phyloP scores from a whole-genome alignment of 164 flowering plant species.

The Piper betle region DNA sequence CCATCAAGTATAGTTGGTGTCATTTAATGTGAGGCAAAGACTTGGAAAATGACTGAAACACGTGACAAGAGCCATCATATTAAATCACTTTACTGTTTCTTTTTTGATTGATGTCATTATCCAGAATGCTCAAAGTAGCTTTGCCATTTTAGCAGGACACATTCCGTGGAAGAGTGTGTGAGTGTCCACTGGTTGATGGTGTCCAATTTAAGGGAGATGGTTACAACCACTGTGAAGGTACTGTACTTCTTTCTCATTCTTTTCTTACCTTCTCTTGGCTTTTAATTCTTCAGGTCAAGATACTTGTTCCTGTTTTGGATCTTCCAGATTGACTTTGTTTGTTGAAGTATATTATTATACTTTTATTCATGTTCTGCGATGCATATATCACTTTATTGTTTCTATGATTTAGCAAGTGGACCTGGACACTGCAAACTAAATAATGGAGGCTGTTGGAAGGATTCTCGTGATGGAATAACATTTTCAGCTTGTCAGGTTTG shows the following conservation, averaged over 20 bases:
- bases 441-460: conserved; percentile 97
- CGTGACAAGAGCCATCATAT: not conserved
- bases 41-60: not conserved
- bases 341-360: not conserved
- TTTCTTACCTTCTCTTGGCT: not conserved
- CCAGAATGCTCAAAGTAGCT: too few relatives aligned
- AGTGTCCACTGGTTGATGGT: conserved; percentile 78
- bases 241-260: conserved; percentile 17
- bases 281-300: not conserved
- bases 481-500: conserved; percentile 84
- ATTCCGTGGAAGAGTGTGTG: conserved; percentile 90
- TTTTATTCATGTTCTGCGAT: not conserved
- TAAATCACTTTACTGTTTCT: not conserved
- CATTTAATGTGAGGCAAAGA: too few relatives aligned
- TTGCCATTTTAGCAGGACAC: conserved; percentile 48
- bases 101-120: not conserved
- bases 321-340: not conserved
- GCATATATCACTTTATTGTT: not conserved
- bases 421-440: conserved; percentile 85
- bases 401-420: conserved; percentile 63
- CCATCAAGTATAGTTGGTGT: too few relatives aligned
- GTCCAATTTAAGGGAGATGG: conserved; percentile 88
- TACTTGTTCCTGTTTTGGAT: not conserved
- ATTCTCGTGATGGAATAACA: conserved; percentile 44
- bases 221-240: conserved; percentile 87